These are phyloP conservation scores for Aspergillus carlsbadensis DNA, from an alignment of 495 filamentous ascomycete genomes.

Conservation along the genomic window DNA sequence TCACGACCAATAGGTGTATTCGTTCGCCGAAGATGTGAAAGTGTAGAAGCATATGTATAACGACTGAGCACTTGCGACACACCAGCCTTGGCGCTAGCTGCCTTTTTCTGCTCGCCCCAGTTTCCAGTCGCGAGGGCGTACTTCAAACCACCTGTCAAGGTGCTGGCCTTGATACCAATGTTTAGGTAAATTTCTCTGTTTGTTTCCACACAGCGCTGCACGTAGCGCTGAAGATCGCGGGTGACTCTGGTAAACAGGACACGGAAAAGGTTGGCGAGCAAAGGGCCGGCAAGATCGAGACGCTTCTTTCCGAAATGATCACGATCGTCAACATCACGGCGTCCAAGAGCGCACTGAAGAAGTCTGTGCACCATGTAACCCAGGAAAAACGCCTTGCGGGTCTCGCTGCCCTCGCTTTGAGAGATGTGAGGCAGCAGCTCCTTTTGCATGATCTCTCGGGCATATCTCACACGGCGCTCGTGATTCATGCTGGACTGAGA, in stretches of 20 bases:
- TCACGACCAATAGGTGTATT: slow-evolving; percentile 98
- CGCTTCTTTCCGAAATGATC: slow-evolving; percentile 99
- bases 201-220: slow-evolving; percentile 87
- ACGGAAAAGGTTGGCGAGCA: slow-evolving; percentile 91
- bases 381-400: slow-evolving; percentile 95
- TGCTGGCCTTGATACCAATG: slow-evolving; percentile 85
- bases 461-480: slow-evolving; percentile 86
- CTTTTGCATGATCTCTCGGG: slow-evolving; percentile 91
- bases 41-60: slow-evolving; percentile 93
- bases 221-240: slow-evolving; percentile 82
- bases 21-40: slow-evolving; percentile 94
- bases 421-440: slow-evolving; percentile 96
- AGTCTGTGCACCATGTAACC: slow-evolving; percentile 98
- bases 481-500: slow-evolving; percentile 67
- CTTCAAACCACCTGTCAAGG: slow-evolving; percentile 88
- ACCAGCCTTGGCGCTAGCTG: slow-evolving; percentile 86
- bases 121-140: slow-evolving; percentile 98
- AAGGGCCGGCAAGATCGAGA: slow-evolving; percentile 89
- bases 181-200: slow-evolving; percentile 85
- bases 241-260: slow-evolving; percentile 82
- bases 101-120: slow-evolving; percentile 99
- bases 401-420: slow-evolving; percentile 93
- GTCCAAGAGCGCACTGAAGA: slow-evolving; percentile 85
- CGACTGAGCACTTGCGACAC: slow-evolving; percentile 98
- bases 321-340: slow-evolving; percentile 90